Base-by-base conservation (phyloP, 2,329 filamentous ascomycete species). In the Aspergillus tamarii region DNA sequence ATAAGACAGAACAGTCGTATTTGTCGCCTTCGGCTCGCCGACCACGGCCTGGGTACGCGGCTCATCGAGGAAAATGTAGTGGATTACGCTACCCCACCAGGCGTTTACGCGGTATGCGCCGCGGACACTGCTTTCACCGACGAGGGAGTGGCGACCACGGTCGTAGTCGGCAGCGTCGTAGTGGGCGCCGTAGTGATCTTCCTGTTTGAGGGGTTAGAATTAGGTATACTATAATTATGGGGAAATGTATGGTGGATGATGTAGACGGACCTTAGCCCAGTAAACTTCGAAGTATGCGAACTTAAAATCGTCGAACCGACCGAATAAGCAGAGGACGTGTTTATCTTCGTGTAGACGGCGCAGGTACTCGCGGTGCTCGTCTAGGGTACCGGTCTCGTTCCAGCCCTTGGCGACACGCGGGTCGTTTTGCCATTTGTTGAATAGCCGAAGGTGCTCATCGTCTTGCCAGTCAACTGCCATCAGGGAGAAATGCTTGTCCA, bases 231-330 rank as follows among this genome's bases (percentile, higher is more conserved):
- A 21, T 14, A 21, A 12, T 30, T 45, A 23, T 1, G 19, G 14
- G 19, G 46, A 1, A 7, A 16, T 48, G 45, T 14, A 2, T 9
- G 19, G 34, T 4, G 23, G 19, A 19, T 34, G 5, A 9, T 9
- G 16, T 19, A 19, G 19, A 61, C 77, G 66, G 78, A 86, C 85
- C 81, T 88, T 88, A 41, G 88, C 89, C 90, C 90, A 94, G 76
- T 93, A 94, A 1, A 93, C 82, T 76, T 94, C 91, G 73, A 91
- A 93, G 75, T 94, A 94, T 0, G 90, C 88, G 75, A 94, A 94
- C 55, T 82, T 85, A 2, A 83, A 84, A 34, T 90, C 89, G 61
- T 94, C 86, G 74, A 92, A 94, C 30, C 85, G 84, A 8, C 88
- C 91, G 63, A 94, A 70, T 12, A 70, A 50, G 36, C 67, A 70